These are phyloP conservation scores for Sordaria brevicollis DNA, from an alignment of 495 filamentous ascomycete species.

Conservation along the genomic window DNA sequence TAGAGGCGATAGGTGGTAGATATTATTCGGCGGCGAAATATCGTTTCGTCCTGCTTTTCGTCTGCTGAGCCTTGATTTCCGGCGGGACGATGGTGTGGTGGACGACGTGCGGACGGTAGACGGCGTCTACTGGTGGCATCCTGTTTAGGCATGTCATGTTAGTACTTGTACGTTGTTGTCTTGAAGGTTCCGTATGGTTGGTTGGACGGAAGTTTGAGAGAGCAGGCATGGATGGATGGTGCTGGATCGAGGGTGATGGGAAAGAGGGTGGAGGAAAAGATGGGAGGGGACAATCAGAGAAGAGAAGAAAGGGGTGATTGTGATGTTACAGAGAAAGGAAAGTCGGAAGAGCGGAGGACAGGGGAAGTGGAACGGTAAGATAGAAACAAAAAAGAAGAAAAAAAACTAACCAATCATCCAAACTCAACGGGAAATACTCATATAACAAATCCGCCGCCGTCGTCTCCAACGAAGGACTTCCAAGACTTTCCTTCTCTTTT, in stretches of 20 bases:
- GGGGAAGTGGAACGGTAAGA: background rate
- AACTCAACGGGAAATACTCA: constrained; percentile 80
- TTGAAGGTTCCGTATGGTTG: too few relatives aligned
- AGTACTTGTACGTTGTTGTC: too few relatives aligned
- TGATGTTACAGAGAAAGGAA: background rate
- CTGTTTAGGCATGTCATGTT: constrained; percentile 16
- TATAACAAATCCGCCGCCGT: constrained; percentile 71
- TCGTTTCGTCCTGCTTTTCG: constrained; percentile 62
- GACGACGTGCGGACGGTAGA: constrained; percentile 87
- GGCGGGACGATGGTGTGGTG: constrained; percentile 73
- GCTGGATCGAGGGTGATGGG: background rate
- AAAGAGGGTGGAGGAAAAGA: too few relatives aligned
- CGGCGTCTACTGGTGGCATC: constrained; percentile 81
- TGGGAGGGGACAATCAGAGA: too few relatives aligned
- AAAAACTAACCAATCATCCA: constrained; percentile 65
- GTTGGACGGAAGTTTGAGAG: too few relatives aligned
- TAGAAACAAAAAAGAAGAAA: background rate
- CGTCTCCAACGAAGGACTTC: constrained; percentile 53
- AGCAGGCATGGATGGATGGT: background rate
- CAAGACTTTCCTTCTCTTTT: constrained; percentile 19
- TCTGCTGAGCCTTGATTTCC: constrained; percentile 62
- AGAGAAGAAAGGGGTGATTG: background rate
- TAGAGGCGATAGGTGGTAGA: too few relatives aligned
- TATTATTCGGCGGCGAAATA: constrained; percentile 68
- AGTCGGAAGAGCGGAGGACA: background rate